Conservation (phyloP, 257 asterid genomes). For the Forsythia viridissima region DNA sequence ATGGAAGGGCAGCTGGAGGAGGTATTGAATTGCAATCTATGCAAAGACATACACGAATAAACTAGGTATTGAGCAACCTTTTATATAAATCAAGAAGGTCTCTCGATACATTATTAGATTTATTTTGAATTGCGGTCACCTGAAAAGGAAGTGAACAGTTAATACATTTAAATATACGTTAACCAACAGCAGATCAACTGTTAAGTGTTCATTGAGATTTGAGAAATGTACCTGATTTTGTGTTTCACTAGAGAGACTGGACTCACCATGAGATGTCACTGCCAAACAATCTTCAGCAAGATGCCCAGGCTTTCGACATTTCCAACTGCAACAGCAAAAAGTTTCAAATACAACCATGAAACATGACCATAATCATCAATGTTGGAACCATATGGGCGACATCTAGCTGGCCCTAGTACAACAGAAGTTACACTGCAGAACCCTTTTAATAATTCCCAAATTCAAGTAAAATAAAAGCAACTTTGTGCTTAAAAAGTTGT, state of each 20-base stretch:
- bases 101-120: slow-evolving; percentile 41
- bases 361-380: not conserved
- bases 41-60: slow-evolving; percentile 16
- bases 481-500: slow-evolving; percentile 13
- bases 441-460: not conserved
- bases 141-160: slow-evolving; percentile 27
- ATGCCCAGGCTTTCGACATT: slow-evolving; percentile 87
- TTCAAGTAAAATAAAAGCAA: not conserved
- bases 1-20: slow-evolving; percentile 3
- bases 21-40: slow-evolving; percentile 4
- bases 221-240: slow-evolving; percentile 32
- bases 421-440: not conserved
- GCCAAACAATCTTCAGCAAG: slow-evolving; percentile 88
- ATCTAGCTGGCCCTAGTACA: not conserved
- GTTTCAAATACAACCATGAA: not conserved
- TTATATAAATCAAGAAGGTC: slow-evolving; percentile 76
- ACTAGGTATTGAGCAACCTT: slow-evolving; percentile 51
- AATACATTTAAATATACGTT: not conserved
- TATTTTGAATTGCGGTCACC: slow-evolving; percentile 43
- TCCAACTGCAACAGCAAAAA: slow-evolving; percentile 64
- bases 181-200: not conserved
- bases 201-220: not conserved
- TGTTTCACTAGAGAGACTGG: slow-evolving; percentile 33
- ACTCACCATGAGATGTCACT: slow-evolving; percentile 36
- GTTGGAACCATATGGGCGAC: not conserved